Conservation (phyloP, 2,329 filamentous ascomycete species). For the Volutella citrinella region DNA sequence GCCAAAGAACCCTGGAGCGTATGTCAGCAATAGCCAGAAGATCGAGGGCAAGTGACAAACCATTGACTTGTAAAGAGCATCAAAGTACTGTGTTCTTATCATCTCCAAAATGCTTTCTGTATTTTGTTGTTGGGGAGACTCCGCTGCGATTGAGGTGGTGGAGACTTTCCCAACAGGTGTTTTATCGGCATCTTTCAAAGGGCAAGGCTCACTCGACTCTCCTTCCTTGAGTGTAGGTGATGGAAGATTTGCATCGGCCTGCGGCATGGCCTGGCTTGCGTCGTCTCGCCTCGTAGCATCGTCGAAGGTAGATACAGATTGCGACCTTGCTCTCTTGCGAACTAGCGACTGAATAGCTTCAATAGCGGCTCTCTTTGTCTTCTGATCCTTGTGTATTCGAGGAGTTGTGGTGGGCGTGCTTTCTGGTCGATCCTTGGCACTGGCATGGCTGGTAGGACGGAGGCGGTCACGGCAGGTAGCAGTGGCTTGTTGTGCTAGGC, state of each 20-base stretch:
- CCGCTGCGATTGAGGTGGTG: slow-evolving; percentile 4
- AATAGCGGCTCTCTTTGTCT: slow-evolving; percentile 57
- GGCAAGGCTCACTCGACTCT: too few relatives aligned
- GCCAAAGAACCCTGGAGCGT: slow-evolving; percentile 67
- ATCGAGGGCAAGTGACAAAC: slow-evolving; percentile 35
- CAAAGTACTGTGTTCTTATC: slow-evolving; percentile 56
- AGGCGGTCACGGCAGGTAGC: slow-evolving; percentile 31
- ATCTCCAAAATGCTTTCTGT: slow-evolving; percentile 55
- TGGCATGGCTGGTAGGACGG: slow-evolving; percentile 14
- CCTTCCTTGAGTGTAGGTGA: too few relatives aligned
- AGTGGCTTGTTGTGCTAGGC: slow-evolving; percentile 49
- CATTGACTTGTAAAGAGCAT: slow-evolving; percentile 62
- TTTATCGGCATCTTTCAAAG: too few relatives aligned
- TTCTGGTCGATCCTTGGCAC: slow-evolving; percentile 16
- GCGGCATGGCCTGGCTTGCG: slow-evolving; percentile 1
- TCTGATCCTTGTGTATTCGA: slow-evolving; percentile 46
- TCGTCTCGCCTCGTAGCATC: slow-evolving; percentile 21
- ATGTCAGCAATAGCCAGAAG: slow-evolving; percentile 11
- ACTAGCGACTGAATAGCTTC: slow-evolving; percentile 62
- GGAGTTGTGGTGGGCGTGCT: slow-evolving; percentile 38
- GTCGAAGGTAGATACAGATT: slow-evolving; percentile 37
- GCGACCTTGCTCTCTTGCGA: slow-evolving; percentile 47
- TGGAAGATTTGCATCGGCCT: too few relatives aligned
- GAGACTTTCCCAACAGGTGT: slow-evolving; percentile 1
- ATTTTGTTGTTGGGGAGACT: slow-evolving; percentile 33